Conservation (phyloP, 306 rosid genomes). For the Acmispon strigosus region DNA sequence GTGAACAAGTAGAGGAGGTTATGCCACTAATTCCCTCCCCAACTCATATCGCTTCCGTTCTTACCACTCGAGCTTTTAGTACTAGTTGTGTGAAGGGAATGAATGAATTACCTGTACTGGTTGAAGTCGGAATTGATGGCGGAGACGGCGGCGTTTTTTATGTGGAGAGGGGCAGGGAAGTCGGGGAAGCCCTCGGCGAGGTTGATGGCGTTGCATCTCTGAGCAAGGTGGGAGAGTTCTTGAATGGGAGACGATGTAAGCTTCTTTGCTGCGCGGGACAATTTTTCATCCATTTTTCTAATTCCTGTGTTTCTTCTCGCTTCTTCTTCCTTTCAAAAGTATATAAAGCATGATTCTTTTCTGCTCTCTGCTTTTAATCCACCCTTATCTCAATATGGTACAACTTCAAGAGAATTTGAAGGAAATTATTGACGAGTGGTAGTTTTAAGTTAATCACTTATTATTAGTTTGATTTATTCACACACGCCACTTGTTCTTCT, state of each 20-base stretch:
- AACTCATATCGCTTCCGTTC: too few relatives aligned
- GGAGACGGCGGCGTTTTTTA: constrained; percentile 66
- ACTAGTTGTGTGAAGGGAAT: neutral
- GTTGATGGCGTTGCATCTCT: constrained; percentile 65
- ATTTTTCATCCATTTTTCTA: constrained; percentile 42
- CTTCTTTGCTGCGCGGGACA: constrained; percentile 58
- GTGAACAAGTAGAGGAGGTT: neutral
- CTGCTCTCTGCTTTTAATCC: too few relatives aligned
- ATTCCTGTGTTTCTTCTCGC: neutral
- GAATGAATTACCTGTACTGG: constrained; percentile 50
- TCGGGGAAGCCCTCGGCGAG: constrained; percentile 91
- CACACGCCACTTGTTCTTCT: too few relatives aligned
- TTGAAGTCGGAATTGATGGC: constrained; percentile 77
- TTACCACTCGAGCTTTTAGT: too few relatives aligned
- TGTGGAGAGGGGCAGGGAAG: constrained; percentile 65
- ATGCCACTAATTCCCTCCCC: neutral
- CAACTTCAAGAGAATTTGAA: too few relatives aligned
- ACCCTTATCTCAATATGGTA: too few relatives aligned
- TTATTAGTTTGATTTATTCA: too few relatives aligned
- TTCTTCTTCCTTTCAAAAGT: too few relatives aligned
- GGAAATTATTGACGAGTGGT: too few relatives aligned
- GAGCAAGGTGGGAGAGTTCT: constrained; percentile 72
- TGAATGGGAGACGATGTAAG: constrained; percentile 71
- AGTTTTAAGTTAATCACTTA: too few relatives aligned
- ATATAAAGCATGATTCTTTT: too few relatives aligned